Evolutionary conservation across 2,329 filamentous ascomycete species (phyloP).

Genomic region (Zymoseptoria tritici): DNA sequence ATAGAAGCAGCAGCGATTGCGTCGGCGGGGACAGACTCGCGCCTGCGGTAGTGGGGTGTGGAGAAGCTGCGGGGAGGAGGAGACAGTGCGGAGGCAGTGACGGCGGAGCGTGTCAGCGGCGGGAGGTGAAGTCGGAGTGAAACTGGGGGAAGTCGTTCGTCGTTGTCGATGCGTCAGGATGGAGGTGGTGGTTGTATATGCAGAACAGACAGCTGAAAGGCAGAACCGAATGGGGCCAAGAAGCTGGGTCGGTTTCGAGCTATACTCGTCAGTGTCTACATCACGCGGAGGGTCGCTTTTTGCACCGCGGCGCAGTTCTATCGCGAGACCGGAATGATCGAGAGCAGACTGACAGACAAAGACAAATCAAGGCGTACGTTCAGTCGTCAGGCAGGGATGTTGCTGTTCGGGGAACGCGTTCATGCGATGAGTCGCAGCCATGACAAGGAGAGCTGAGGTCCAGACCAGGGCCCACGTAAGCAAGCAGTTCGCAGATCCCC

Average conservation of each 20-base stretch:
- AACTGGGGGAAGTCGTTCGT: not conserved
- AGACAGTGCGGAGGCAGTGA: not conserved
- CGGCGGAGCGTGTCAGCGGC: not conserved
- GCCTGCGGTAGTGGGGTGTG: constrained; percentile 1
- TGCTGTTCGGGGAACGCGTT: not conserved
- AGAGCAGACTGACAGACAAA: not conserved
- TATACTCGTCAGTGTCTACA: not conserved
- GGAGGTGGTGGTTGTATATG: not conserved
- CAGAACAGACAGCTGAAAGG: no score
- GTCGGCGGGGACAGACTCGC: not conserved
- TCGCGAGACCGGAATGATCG: not conserved
- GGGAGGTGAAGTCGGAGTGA: not conserved
- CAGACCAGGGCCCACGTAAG: no score
- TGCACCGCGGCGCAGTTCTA: no score
- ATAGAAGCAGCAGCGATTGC: not conserved
- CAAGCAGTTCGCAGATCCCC: no score
- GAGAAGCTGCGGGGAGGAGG: not conserved
- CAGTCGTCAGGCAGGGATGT: not conserved
- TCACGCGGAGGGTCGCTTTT: not conserved
- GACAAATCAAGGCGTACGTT: not conserved
- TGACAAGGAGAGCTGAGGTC: not conserved
- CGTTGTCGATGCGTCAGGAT: not conserved
- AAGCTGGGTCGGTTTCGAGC: not conserved
- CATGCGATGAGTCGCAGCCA: not conserved
- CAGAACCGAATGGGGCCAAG: not conserved